phyloP scores from a whole-genome alignment of 352 stramenopile species.

The Phytopythium montanum region DNA sequence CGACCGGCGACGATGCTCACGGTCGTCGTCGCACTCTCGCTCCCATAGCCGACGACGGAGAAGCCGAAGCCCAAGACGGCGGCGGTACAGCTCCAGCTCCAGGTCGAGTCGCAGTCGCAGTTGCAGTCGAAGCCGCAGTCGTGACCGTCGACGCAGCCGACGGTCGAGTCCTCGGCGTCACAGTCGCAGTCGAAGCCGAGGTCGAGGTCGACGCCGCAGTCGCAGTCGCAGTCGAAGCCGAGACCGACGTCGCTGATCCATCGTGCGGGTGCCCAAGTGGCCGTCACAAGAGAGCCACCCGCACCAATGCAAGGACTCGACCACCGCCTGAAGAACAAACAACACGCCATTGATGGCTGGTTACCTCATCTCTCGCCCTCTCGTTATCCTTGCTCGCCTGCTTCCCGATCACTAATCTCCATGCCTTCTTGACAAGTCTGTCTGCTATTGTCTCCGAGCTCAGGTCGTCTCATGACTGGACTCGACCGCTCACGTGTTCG shows the following conservation, averaged over 20 bases:
- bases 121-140: constrained; percentile 14
- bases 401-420: too few relatives aligned
- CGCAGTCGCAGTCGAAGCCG: constrained; percentile 13
- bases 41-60: constrained; percentile 11
- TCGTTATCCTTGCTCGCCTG: too few relatives aligned
- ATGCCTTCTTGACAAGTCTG: too few relatives aligned
- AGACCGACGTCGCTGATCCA: constrained; percentile 15
- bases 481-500: background rate
- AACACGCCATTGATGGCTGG: too few relatives aligned
- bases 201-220: constrained; percentile 10
- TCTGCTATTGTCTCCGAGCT: too few relatives aligned
- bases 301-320: background rate
- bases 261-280: too few relatives aligned
- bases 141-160: background rate
- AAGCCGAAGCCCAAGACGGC: constrained; percentile 11
- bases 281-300: too few relatives aligned
- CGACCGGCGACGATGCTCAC: background rate
- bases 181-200: constrained; percentile 29
- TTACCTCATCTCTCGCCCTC: too few relatives aligned
- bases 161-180: constrained; percentile 7
- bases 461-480: background rate
- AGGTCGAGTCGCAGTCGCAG: constrained; percentile 13
- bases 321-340: background rate
- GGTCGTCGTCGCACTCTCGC: constrained; percentile 1
- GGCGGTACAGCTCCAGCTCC: too few relatives aligned